Percentiles rank a stretch among this genome's conserved stretches.
Evolutionary conservation across 352 stramenopile species (phyloP).

Genomic region (Globisporangium heterothallicum): DNA sequence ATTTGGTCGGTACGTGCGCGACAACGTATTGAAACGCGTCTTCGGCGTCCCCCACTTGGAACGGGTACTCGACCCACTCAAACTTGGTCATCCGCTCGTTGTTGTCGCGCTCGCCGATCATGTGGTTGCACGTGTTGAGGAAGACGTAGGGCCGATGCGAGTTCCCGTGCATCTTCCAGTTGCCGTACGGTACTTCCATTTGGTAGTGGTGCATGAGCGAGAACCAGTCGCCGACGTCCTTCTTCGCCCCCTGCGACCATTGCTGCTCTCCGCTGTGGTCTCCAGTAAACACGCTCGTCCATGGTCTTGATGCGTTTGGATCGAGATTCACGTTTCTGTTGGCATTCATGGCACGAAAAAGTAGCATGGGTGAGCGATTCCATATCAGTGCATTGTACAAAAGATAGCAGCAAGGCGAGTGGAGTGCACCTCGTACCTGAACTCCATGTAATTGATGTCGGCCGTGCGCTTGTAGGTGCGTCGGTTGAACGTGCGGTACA

Average conservation of each 20-base stretch:
- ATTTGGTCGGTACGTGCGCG: constrained; percentile 80
- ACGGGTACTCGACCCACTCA: constrained; percentile 81
- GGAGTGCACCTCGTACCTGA: constrained; percentile 47
- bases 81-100: constrained; percentile 68
- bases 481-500: constrained; percentile 83
- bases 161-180: constrained; percentile 41
- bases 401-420: no score
- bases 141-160: constrained; percentile 65
- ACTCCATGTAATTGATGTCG: constrained; percentile 89
- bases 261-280: constrained; percentile 75
- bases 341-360: no score
- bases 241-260: constrained; percentile 82
- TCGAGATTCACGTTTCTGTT: constrained; percentile 60
- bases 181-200: constrained; percentile 35
- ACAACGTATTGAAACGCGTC: constrained; percentile 78
- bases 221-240: constrained; percentile 80
- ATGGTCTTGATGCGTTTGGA: constrained; percentile 33
- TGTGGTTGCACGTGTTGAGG: constrained; percentile 89
- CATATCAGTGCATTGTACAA: no score
- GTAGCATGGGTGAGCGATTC: no score
- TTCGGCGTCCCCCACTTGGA: constrained; percentile 57
- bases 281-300: constrained; percentile 58
- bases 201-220: constrained; percentile 88
- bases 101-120: constrained; percentile 84
- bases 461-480: constrained; percentile 83